These are phyloP conservation scores for Aspergillus spinulosporus DNA, from an alignment of 2,329 filamentous ascomycete genomes.

Conservation along the genomic window DNA sequence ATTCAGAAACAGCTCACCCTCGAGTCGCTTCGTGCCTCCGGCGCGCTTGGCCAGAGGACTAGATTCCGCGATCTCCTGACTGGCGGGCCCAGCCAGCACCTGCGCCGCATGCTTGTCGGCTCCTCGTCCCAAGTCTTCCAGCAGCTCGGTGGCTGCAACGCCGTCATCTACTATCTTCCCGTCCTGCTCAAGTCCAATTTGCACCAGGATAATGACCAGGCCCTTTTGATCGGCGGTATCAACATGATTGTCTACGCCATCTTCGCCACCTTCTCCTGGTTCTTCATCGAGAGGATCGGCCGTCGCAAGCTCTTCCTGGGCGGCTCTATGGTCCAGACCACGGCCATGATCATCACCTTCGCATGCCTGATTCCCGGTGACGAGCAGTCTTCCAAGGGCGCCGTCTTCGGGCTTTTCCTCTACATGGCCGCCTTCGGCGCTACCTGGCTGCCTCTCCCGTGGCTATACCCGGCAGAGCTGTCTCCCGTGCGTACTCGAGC, in stretches of 20 bases:
- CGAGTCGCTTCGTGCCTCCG: constrained; percentile 66
- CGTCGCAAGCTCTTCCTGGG: constrained; percentile 46
- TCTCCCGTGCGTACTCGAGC: constrained; percentile 57
- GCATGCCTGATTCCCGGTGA: constrained; percentile 38
- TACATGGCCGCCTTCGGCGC: constrained; percentile 70
- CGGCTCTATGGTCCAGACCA: constrained; percentile 41
- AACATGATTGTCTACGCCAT: constrained; percentile 51
- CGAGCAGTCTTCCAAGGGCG: constrained; percentile 34
- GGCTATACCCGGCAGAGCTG: constrained; percentile 54
- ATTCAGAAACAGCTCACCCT: constrained; percentile 65
- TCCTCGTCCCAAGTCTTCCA: constrained; percentile 47
- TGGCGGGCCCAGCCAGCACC: constrained; percentile 41
- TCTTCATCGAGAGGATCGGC: constrained; percentile 52
- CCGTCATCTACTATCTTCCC: constrained; percentile 52
- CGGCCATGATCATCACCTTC: constrained; percentile 44
- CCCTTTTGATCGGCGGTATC: constrained; percentile 55
- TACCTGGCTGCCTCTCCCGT: constrained; percentile 64
- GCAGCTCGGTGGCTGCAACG: constrained; percentile 53
- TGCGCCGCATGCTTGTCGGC: constrained; percentile 44
- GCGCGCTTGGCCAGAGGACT: constrained; percentile 53
- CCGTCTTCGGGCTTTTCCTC: constrained; percentile 63
- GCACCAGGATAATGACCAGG: constrained; percentile 43
- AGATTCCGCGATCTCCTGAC: constrained; percentile 44
- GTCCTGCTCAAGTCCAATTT: constrained; percentile 52
- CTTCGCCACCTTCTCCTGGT: constrained; percentile 48